Evolutionary conservation across 176 grass and related monocot species (phyloP), one percentile per base, ranked within the genome.

Genomic region (Oropetium thomaeum): DNA sequence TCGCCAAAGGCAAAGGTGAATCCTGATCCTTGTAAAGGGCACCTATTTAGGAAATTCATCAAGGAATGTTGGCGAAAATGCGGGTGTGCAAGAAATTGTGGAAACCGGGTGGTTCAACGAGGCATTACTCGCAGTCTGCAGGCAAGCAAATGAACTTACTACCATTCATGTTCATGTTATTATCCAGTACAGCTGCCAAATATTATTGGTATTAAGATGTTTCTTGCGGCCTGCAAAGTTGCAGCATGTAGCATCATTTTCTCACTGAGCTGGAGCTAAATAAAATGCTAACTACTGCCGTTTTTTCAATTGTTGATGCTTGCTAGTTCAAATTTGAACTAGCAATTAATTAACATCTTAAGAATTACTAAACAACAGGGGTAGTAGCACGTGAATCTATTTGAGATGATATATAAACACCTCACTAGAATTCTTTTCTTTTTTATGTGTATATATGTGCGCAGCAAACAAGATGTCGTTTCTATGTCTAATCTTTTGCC

Each of bases 1-100:
- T 75, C 55, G 20, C 27, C 27, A 68, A 79, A 89, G 64, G 69
- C 76, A 19, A 38, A 79, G 69, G 48, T 4, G 13, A 73, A 37
- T 74, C 82, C 85, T 70, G 90, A 81, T 51, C 65, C 84, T 78
- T 97, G 95, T 60, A 97, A 92, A 80, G 95, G 95, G 7, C 95
- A 97, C 51, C 49, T 34, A 28, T 52, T 91, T 45, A 79, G 57
- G 69, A 98, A 86, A 53, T 98, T 98, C 84, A 87, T 98, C 34
- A 98, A 98, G 69, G 96, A 98, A 81, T 98, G 96, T 60, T 98
- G 96, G 91, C 89, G 64, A 34, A 98, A 98, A 75, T 98, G 96
- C 37, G 84, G 91, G 0, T 98, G 96, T 48, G 79, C 70, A 5
- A 92, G 57, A 80, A 78, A 84, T 33, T 98, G 96, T 65, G 91